These are phyloP conservation scores for Chytriomyces sp. DNA, from an alignment of 192 early-diverging fungal genomes.

Conservation along the genomic window DNA sequence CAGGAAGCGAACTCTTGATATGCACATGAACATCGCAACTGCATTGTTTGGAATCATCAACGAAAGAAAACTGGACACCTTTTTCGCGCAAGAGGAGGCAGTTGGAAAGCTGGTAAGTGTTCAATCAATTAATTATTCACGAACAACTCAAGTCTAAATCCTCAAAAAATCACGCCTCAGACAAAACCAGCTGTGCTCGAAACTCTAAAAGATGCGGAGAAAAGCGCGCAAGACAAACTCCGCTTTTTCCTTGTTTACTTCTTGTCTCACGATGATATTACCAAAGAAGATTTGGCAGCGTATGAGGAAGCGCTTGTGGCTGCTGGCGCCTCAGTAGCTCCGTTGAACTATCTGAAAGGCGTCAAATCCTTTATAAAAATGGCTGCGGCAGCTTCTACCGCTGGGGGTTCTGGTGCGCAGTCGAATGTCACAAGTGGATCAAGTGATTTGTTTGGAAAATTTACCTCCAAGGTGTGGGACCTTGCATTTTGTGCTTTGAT, in stretches of 20 bases:
- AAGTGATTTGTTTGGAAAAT: constrained; percentile 53
- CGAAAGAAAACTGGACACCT: constrained; percentile 89
- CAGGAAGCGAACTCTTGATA: constrained; percentile 90
- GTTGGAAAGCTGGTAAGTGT: constrained; percentile 71
- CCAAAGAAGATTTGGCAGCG: constrained; percentile 83
- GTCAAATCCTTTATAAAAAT: constrained; percentile 55
- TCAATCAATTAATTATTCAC: background rate
- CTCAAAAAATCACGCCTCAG: constrained; percentile 36
- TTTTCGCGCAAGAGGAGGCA: constrained; percentile 93
- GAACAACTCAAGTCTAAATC: no score
- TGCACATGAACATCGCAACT: constrained; percentile 99
- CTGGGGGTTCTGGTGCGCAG: constrained; percentile 1
- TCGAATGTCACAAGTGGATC: background rate
- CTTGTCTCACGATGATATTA: constrained; percentile 70
- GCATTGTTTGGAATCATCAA: constrained; percentile 85
- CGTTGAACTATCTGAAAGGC: constrained; percentile 81
- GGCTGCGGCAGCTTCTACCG: constrained; percentile 39
- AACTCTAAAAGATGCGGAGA: constrained; percentile 81
- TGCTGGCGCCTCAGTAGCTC: constrained; percentile 75
- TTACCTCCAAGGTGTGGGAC: constrained; percentile 52
- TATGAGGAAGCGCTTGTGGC: constrained; percentile 78
- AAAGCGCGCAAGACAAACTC: constrained; percentile 83
- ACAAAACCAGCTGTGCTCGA: constrained; percentile 81
- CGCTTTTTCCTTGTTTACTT: constrained; percentile 89
- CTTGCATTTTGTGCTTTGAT: constrained; percentile 15